Conservation (phyloP, 495 filamentous ascomycete genomes). For the Pseudevernia furfuracea region DNA sequence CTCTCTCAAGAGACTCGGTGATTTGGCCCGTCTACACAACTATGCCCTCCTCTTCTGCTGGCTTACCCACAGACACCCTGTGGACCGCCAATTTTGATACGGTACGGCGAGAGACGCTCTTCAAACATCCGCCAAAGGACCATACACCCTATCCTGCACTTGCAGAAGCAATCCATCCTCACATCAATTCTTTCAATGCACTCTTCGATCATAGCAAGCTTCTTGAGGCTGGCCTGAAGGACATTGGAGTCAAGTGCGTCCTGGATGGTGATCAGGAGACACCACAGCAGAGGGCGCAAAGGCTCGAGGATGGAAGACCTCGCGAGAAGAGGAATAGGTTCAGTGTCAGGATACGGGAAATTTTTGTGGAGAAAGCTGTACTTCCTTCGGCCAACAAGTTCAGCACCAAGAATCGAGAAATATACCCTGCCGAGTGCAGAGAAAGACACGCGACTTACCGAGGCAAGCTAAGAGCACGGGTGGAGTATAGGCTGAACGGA, state of each 20-base stretch:
- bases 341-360: constrained; percentile 62
- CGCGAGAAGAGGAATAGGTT: constrained; percentile 59
- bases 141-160: constrained; percentile 81
- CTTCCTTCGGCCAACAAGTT: constrained; percentile 75
- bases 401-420: constrained; percentile 64
- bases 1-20: not conserved
- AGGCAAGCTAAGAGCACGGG: constrained; percentile 69
- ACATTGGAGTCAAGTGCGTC: constrained; percentile 84
- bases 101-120: constrained; percentile 74
- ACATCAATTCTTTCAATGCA: constrained; percentile 95
- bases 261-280: constrained; percentile 63
- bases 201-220: constrained; percentile 64
- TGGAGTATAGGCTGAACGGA: constrained; percentile 80
- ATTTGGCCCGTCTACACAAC: not conserved
- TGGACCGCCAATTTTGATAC: constrained; percentile 82
- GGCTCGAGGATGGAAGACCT: constrained; percentile 38
- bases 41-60: constrained; percentile 12
- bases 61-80: constrained; percentile 51
- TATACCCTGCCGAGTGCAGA: constrained; percentile 86
- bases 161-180: constrained; percentile 72
- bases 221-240: constrained; percentile 66
- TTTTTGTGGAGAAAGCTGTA: constrained; percentile 68
- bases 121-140: constrained; percentile 78
- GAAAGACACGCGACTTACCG: constrained; percentile 89
- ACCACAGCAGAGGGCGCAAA: constrained; percentile 35